A percentile compares a stretch with the other conserved stretches of the same genome.
phyloP scores from a whole-genome alignment of 2,329 filamentous ascomycete species.

The Coniella vitis region DNA sequence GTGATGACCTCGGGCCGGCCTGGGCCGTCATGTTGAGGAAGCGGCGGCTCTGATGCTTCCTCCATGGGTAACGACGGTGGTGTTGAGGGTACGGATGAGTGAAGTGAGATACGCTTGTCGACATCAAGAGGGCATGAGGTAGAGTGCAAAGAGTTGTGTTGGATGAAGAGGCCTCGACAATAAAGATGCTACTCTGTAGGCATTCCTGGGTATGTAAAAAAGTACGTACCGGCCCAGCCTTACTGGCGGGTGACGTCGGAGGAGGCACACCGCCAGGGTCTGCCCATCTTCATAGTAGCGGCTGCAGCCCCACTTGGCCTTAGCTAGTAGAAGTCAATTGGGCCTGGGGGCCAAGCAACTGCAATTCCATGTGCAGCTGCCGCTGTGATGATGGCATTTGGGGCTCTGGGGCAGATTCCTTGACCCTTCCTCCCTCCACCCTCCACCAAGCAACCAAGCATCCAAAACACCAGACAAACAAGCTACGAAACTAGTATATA shows the following conservation, averaged over 20 bases:
- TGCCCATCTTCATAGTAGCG: no score
- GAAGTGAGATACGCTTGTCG: neutral
- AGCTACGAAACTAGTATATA: neutral
- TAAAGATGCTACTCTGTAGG: no score
- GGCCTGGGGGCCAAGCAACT: no score
- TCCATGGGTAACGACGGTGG: slow-evolving; percentile 17
- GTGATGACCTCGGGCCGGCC: slow-evolving; percentile 34
- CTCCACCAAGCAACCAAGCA: neutral
- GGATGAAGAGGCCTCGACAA: no score
- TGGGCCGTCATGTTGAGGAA: slow-evolving; percentile 19
- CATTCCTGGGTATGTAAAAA: no score
- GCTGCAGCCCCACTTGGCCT: no score
- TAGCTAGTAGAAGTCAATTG: no score
- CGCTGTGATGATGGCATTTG: slow-evolving; percentile 6
- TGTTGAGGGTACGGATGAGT: neutral
- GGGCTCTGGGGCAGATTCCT: neutral
- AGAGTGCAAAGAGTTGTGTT: neutral
- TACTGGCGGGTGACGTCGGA: neutral
- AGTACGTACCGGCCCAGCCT: neutral
- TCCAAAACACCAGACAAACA: neutral
- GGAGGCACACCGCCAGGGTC: no score
- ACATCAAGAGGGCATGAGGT: neutral
- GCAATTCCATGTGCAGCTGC: no score
- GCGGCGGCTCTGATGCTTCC: slow-evolving; percentile 16
- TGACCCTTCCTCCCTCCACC: neutral